Evolutionary conservation across 257 asterid species (phyloP), one percentile per base, ranked within the genome.

Genomic region (Echites panduratus): DNA sequence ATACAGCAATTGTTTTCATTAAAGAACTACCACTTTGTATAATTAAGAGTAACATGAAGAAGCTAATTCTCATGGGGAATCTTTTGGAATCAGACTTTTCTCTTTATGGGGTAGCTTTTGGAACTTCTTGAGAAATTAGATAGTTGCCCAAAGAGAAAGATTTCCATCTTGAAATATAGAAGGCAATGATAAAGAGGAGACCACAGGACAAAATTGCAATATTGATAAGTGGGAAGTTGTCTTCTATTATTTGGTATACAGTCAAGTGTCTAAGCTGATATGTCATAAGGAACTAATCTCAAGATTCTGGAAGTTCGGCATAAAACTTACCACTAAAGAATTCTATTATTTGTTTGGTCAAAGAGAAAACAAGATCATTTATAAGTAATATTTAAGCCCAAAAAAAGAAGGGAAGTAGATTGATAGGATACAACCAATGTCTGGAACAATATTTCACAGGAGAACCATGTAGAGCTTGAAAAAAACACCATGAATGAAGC

Each of bases 391-490:
- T 54, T 54, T 54, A 54, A 54, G 27, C 27, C 61, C 61, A 7
- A 17, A 1, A 52, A 52, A 4, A 52, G 57, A 7, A 22, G 16
- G 40, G 35, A 29, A 58, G 16, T 58, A 26, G 7, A 58, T 58
- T 26, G 20, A 26, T 10, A 24, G 64, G 38, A 26, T 26, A 38
- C 20, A 10, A 5, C 38, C 19, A 26, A 2, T 58, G 40, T 11
- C 24, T 58, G 64, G 64, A 26, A 38, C 64, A 9, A 58, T 58
- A 62, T 45, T 20, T 10, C 24, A 57, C 48, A 29, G 38, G 26
- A 32, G 69, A 62, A 49, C 50, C 44, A 32, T 63, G 49, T 52
- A 38, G 45, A 38, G 71, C 45, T 63, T 41, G 53, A 73, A 41
- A 35, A 50, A 32, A 20, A 38, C 66, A 49, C 13, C 52, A 56